A percentile compares a stretch with the other conserved stretches of the same genome.
Evolutionary conservation across 306 rosid species (phyloP).

Genomic region (Spatholobus suberectus): DNA sequence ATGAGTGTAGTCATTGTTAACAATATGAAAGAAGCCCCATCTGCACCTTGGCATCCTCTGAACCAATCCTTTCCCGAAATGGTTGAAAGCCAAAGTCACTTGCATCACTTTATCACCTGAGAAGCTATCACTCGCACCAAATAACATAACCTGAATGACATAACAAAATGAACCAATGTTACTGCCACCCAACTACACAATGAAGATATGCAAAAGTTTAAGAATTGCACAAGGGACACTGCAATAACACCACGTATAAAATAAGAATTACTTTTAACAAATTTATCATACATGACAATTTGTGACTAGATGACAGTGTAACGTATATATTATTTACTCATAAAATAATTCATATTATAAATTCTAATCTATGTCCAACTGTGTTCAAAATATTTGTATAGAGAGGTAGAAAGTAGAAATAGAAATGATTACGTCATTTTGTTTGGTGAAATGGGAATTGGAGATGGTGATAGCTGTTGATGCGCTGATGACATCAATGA

Average conservation of each 20-base stretch:
- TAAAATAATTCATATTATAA: too few species aligned
- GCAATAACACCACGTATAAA: too few species aligned
- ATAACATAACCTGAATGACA: constrained; percentile 53
- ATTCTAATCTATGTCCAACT: too few species aligned
- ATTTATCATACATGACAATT: too few species aligned
- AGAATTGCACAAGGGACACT: too few species aligned
- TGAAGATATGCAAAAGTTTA: too few species aligned
- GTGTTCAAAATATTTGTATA: too few species aligned
- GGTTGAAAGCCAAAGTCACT: constrained; percentile 60
- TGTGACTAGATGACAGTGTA: too few species aligned
- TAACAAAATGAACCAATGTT: not conserved
- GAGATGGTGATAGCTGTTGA: constrained; percentile 52
- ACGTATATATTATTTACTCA: too few species aligned
- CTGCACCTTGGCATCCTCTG: constrained; percentile 69
- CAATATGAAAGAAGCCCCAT: constrained; percentile 41
- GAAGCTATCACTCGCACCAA: constrained; percentile 50
- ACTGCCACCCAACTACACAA: not conserved
- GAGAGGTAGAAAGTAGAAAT: too few species aligned
- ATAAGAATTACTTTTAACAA: too few species aligned
- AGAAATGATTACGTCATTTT: constrained; percentile 51
- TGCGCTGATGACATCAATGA: constrained; percentile 44
- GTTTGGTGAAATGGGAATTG: constrained; percentile 53
- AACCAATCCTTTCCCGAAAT: constrained; percentile 58
- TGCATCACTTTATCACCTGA: constrained; percentile 50
- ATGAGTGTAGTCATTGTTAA: constrained; percentile 63